These are phyloP conservation scores for Raphanus sativus DNA, from an alignment of 345 rosid species.

Conservation along the genomic window DNA sequence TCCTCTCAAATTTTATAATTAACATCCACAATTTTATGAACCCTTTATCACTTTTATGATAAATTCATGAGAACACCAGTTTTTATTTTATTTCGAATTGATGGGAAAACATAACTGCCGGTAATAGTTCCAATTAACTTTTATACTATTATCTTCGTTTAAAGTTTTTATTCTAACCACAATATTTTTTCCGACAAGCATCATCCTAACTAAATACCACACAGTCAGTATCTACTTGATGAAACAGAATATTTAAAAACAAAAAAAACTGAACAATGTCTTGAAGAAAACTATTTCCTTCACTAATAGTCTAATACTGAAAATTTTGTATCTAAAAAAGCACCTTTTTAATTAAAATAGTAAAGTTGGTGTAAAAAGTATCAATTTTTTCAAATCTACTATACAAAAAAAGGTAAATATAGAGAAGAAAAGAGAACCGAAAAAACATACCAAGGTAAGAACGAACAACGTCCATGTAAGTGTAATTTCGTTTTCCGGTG, in stretches of 20 bases:
- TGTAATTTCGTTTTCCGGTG: slow-evolving; percentile 73
- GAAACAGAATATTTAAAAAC: no score
- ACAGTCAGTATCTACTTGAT: background rate
- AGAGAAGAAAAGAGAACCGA: background rate
- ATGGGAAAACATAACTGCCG: background rate
- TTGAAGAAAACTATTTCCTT: background rate
- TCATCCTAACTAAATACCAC: slow-evolving; percentile 17
- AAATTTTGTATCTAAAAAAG: background rate
- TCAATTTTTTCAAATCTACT: background rate
- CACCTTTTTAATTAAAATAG: background rate
- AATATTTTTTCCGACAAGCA: slow-evolving; percentile 16
- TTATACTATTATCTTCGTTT: background rate
- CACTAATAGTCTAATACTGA: background rate
- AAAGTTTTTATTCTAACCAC: background rate
- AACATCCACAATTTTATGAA: background rate
- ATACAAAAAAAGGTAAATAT: background rate
- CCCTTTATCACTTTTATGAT: background rate
- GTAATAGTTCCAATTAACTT: background rate
- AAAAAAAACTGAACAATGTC: background rate
- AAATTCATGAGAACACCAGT: background rate
- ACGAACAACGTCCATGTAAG: slow-evolving; percentile 78
- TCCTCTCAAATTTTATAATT: background rate
- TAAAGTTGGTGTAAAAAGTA: background rate
- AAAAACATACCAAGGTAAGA: slow-evolving; percentile 58
- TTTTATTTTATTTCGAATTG: background rate